Base-by-base conservation (phyloP, 2,329 filamentous ascomycete species). In the Penicillium occitanis region DNA sequence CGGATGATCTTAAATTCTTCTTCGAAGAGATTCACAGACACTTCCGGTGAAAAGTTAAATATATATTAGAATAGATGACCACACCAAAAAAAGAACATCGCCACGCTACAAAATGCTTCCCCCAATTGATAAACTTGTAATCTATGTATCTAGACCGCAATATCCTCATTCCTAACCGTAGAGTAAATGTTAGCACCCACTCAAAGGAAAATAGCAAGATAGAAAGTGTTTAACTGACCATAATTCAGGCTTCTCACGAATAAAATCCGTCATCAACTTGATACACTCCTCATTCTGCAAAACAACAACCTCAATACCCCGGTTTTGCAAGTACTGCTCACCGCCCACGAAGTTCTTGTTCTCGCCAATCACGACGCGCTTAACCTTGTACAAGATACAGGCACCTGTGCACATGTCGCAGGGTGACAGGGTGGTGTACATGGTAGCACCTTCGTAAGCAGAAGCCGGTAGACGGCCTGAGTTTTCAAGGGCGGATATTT, bases 1-100 rank as follows among this genome's bases (percentile, higher is more conserved):
- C 95, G 0, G 93, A 98, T 60, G 90, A 97, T 77, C 82, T 99
- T 71, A 94, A 88, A 77, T 96, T 96, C 81, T 99, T 91, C 83
- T 94, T 99, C 70, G 84, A 96, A 75, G 95, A 99, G 79, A 88
- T 98, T 66, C 92, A 97, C 78, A 86, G 91, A 17, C 69, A 80
- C 53, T 78, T 77, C 14, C 62, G 42, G 37, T 64, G 33, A 64
- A 50, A 59, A 33, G 14, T 60, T 60, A 33, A 11, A 60, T 60
- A 33, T 30, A 8, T 17, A 7, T 25, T 58, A 25, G 42, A 46
- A 44, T 58, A 64, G 37, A 28, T 60, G 28, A 30, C 33, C 30
- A 35, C 17, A 17, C 33, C 10, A 35, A 35, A 55, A 35, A 55
- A 53, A 62, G 33, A 33, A 28, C 61, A 17, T 28, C 33, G 30